Percentiles rank a stretch among this genome's conserved stretches.
These are phyloP conservation scores for Clathrus columnatus DNA, from an alignment of 768 basidiomycete species.

Conservation along the genomic window DNA sequence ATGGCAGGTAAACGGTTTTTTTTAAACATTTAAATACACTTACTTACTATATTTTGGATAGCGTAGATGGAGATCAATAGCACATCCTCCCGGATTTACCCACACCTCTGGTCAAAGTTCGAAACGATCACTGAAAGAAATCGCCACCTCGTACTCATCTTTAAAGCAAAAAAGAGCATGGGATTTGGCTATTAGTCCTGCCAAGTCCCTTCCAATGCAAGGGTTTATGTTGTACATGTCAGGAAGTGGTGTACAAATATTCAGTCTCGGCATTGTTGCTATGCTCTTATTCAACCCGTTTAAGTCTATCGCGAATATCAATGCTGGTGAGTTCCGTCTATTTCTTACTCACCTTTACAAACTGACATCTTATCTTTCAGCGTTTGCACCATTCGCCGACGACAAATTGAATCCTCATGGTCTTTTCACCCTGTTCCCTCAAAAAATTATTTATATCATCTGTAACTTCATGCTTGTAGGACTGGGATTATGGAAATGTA, in stretches of 20 bases:
- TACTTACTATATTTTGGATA: neutral
- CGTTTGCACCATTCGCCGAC: conserved; percentile 61
- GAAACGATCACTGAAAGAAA: conserved; percentile 7
- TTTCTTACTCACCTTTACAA: neutral
- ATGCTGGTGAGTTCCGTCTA: conserved; percentile 47
- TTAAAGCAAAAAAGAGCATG: conserved; percentile 77
- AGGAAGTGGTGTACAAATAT: conserved; percentile 90
- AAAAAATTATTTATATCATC: conserved; percentile 60
- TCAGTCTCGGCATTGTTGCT: conserved; percentile 93
- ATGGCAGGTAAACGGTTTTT: neutral
- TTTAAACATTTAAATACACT: neutral
- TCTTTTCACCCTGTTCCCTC: conserved; percentile 49
- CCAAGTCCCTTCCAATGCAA: conserved; percentile 92
- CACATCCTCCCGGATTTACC: conserved; percentile 7
- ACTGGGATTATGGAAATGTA: conserved; percentile 90
- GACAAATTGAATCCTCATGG: conserved; percentile 34
- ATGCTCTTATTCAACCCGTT: conserved; percentile 85
- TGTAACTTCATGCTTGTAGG: conserved; percentile 73
- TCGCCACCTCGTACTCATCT: conserved; percentile 44
- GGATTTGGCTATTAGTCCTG: conserved; percentile 77
- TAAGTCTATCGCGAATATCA: conserved; percentile 72
- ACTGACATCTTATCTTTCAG: conserved; percentile 31
- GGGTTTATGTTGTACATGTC: conserved; percentile 99
- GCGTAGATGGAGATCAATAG: conserved; percentile 8
- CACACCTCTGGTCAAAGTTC: conserved; percentile 1